A percentile compares a stretch with the other conserved stretches of the same genome.
phyloP scores from a whole-genome alignment of 805 yeast species.

The Ogataea pini region DNA sequence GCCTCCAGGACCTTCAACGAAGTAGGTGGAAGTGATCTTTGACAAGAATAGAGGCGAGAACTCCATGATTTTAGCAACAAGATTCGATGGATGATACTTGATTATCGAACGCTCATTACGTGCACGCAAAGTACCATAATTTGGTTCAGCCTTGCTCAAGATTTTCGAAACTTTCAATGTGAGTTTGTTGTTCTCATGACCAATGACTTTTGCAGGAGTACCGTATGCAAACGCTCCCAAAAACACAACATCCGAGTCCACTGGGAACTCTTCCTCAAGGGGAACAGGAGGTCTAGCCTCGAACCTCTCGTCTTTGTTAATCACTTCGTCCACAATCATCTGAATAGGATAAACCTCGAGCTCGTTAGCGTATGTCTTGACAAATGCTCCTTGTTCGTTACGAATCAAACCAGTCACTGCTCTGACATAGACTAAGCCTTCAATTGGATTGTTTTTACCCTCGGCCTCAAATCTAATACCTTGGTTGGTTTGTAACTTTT shows the following conservation, averaged over 20 bases:
- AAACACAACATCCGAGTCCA: constrained; percentile 68
- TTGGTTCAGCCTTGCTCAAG: constrained; percentile 55
- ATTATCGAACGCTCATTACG: constrained; percentile 54
- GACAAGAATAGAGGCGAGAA: constrained; percentile 69
- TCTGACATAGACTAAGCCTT: constrained; percentile 66
- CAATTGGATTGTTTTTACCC: constrained; percentile 34
- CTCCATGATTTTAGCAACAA: constrained; percentile 57
- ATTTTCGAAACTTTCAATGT: constrained; percentile 55
- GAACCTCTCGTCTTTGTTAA: constrained; percentile 72
- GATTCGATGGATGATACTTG: constrained; percentile 64
- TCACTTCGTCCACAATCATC: constrained; percentile 72
- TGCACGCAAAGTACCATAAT: constrained; percentile 62
- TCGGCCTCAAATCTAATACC: constrained; percentile 44
- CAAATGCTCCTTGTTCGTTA: constrained; percentile 68
- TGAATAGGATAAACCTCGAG: constrained; percentile 73
- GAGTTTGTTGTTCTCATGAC: constrained; percentile 47
- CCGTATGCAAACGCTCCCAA: constrained; percentile 90
- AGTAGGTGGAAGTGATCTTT: constrained; percentile 70
- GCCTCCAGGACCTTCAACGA: constrained; percentile 55
- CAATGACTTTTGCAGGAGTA: constrained; percentile 66
- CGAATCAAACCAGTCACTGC: constrained; percentile 79
- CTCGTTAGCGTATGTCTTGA: constrained; percentile 62
- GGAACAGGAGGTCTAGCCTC: constrained; percentile 73
- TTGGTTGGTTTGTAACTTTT: constrained; percentile 48
- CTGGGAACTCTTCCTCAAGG: constrained; percentile 79